Percentiles rank a stretch among this genome's conserved stretches.
These are phyloP conservation scores for Vachellia collinsii DNA, from an alignment of 306 rosid genomes.

Conservation along the genomic window DNA sequence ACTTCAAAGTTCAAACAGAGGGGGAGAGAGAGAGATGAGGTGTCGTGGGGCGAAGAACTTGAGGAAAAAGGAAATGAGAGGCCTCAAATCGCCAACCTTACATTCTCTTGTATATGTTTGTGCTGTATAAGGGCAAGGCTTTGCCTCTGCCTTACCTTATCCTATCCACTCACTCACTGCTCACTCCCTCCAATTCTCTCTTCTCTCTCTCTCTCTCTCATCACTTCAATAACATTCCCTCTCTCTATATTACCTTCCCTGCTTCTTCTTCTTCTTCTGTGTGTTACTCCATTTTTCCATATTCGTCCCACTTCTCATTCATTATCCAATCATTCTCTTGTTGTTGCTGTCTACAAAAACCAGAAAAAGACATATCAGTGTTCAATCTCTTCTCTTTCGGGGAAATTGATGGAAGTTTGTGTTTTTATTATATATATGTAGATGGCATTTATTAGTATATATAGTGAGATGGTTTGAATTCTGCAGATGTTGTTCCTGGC, in stretches of 20 bases:
- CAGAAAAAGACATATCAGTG: not conserved
- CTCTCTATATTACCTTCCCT: slow-evolving; percentile 11
- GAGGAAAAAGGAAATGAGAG: slow-evolving; percentile 58
- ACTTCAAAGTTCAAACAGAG: not conserved
- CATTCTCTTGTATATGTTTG: slow-evolving; percentile 30
- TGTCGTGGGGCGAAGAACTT: slow-evolving; percentile 23
- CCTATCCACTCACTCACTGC: slow-evolving; percentile 63
- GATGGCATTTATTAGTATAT: not conserved
- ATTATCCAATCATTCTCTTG: not conserved
- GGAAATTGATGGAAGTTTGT: not conserved
- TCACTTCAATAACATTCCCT: not conserved
- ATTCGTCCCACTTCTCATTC: not conserved
- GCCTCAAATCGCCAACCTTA: slow-evolving; percentile 68
- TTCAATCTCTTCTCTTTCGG: not conserved
- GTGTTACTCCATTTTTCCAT: no score
- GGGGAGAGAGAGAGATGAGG: slow-evolving; percentile 35
- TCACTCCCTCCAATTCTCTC: not conserved
- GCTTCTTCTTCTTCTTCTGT: not conserved
- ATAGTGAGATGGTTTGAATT: not conserved
- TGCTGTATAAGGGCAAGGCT: slow-evolving; percentile 35
- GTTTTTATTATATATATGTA: not conserved
- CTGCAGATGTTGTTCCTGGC: not conserved
- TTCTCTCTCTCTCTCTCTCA: slow-evolving; percentile 33
- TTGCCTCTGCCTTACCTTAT: slow-evolving; percentile 75
- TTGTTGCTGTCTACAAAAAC: not conserved